Evolutionary conservation across 148 eudicot genomes (phyloP).

Genomic region (Euryodendron excelsum): DNA sequence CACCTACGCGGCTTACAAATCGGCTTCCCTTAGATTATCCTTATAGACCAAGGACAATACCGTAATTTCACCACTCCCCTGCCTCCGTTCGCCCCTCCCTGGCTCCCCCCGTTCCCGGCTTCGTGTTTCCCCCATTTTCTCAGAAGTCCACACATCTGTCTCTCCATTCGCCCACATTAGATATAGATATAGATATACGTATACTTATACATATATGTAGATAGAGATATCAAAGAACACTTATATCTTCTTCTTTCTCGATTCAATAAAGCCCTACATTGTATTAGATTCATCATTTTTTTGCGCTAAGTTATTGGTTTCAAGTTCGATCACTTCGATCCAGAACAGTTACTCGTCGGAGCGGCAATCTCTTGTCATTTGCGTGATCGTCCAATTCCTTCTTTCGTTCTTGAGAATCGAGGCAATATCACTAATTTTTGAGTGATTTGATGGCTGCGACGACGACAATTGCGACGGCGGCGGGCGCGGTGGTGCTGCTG

Average conservation of each 20-base stretch:
- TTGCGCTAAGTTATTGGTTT: neutral
- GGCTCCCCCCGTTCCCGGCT: constrained; percentile 9
- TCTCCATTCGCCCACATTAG: neutral
- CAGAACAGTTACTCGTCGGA: neutral
- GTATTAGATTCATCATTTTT: no score
- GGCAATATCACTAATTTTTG: constrained; percentile 1
- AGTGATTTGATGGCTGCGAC: constrained; percentile 60
- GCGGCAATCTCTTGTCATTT: neutral
- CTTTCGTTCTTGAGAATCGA: neutral
- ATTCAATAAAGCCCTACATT: constrained; percentile 4
- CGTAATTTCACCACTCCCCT: neutral
- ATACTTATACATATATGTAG: neutral
- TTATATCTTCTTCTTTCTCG: neutral
- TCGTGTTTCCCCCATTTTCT: neutral
- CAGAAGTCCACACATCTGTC: neutral
- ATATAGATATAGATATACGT: neutral
- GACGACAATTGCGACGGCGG: constrained; percentile 81
- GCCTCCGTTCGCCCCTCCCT: no score
- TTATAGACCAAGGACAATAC: neutral
- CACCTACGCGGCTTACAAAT: no score
- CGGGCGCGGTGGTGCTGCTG: constrained; percentile 66
- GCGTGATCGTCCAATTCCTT: neutral
- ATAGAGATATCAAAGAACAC: neutral
- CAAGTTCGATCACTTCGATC: neutral
- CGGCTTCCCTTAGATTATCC: neutral